Evolutionary conservation across 2,329 filamentous ascomycete genomes (phyloP).

Genomic region (Clonostachys byssicola): DNA sequence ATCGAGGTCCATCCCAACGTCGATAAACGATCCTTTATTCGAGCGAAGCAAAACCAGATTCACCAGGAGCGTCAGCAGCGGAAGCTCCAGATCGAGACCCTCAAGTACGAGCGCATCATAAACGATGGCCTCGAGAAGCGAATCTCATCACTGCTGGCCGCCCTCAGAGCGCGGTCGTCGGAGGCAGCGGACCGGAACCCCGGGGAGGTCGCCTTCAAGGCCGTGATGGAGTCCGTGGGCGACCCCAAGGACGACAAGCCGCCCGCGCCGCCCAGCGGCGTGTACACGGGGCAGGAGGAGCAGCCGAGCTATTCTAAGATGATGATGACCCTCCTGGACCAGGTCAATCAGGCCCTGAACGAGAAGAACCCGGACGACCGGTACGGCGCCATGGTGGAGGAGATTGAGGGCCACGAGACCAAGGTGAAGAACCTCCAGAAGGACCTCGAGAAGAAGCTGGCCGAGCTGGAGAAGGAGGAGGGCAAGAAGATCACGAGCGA

Average conservation of each 20-base stretch:
- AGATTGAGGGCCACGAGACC: constrained; percentile 69
- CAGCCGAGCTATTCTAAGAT: constrained; percentile 90
- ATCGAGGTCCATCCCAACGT: constrained; percentile 98
- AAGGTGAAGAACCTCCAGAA: constrained; percentile 78
- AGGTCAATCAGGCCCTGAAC: constrained; percentile 81
- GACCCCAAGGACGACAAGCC: constrained; percentile 72
- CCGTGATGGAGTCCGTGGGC: constrained; percentile 77
- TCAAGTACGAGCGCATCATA: constrained; percentile 88
- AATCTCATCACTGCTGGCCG: constrained; percentile 73
- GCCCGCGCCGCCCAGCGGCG: constrained; percentile 70
- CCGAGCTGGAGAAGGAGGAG: constrained; percentile 80
- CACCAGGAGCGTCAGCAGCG: constrained; percentile 85
- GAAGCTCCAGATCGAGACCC: constrained; percentile 81
- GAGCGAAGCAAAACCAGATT: constrained; percentile 96
- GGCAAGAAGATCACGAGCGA: constrained; percentile 91
- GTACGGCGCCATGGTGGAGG: constrained; percentile 72
- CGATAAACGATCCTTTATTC: constrained; percentile 97
- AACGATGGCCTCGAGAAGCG: constrained; percentile 87
- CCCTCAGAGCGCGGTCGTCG: constrained; percentile 69
- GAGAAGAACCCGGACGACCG: constrained; percentile 67
- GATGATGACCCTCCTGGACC: constrained; percentile 94
- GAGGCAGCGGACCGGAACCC: constrained; percentile 62
- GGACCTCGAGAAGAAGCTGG: constrained; percentile 70
- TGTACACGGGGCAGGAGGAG: constrained; percentile 69
- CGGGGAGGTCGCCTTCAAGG: constrained; percentile 83